A percentile compares a stretch with the other conserved stretches of the same genome.
phyloP scores from a whole-genome alignment of 495 filamentous ascomycete genomes.

The Tuber microsphaerosporum region DNA sequence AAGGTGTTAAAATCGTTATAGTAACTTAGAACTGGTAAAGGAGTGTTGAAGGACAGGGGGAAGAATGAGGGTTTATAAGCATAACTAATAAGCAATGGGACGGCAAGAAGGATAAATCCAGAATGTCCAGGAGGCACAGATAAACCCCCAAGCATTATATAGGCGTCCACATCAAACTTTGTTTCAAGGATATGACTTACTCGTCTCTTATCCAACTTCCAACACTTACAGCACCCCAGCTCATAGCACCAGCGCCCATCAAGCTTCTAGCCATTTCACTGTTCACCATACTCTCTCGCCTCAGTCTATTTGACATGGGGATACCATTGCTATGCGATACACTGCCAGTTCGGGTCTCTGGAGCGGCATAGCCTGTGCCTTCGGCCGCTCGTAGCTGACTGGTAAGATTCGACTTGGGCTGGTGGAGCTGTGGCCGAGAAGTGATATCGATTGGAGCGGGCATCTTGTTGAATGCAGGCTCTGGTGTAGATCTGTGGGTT shows the following conservation, averaged over 20 bases:
- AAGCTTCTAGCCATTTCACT: slow-evolving; percentile 66
- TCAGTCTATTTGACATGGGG: slow-evolving; percentile 42
- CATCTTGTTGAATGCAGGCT: slow-evolving; percentile 34
- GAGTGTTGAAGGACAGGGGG: slow-evolving; percentile 17
- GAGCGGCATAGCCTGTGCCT: slow-evolving; percentile 28
- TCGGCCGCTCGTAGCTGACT: slow-evolving; percentile 39
- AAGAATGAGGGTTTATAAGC: slow-evolving; percentile 20
- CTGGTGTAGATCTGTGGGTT: slow-evolving; percentile 31
- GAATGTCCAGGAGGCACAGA: slow-evolving; percentile 22
- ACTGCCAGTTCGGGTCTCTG: slow-evolving; percentile 33
- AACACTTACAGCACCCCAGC: slow-evolving; percentile 93
- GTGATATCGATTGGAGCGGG: slow-evolving; percentile 41
- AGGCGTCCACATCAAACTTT: slow-evolving; percentile 19
- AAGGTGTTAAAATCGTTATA: slow-evolving; percentile 36
- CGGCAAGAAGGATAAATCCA: slow-evolving; percentile 20
- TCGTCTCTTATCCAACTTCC: slow-evolving; percentile 97
- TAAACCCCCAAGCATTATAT: slow-evolving; percentile 18
- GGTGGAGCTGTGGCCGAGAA: slow-evolving; percentile 30
- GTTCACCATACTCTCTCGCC: slow-evolving; percentile 61
- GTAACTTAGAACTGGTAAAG: slow-evolving; percentile 34
- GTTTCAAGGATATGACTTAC: slow-evolving; percentile 55
- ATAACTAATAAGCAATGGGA: slow-evolving; percentile 36
- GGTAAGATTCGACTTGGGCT: slow-evolving; percentile 39
- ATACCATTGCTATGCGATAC: slow-evolving; percentile 40
- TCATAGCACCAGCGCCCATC: slow-evolving; percentile 84